Evolutionary conservation across 176 grass and related monocot genomes (phyloP).

Genomic region (Ananas comosus): DNA sequence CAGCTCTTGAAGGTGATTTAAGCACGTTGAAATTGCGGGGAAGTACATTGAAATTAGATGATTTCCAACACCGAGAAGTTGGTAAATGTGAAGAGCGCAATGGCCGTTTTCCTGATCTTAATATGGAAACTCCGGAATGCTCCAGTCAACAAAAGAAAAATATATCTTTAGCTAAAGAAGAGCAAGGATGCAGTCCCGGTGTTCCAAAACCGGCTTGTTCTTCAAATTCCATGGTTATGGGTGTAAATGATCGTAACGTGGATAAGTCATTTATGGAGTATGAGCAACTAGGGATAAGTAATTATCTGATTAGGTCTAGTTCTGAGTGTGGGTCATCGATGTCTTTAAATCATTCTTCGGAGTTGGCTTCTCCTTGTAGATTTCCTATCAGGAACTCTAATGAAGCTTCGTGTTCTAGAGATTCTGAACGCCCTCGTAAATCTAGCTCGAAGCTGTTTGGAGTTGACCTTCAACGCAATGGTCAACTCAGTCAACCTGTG

Average conservation of each 20-base stretch:
- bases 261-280: slow-evolving; percentile 14
- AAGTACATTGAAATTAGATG: not conserved
- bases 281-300: slow-evolving; percentile 14
- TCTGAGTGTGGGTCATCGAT: slow-evolving; percentile 18
- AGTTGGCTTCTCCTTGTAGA: slow-evolving; percentile 21
- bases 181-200: slow-evolving; percentile 13
- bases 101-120: slow-evolving; percentile 33
- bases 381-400: slow-evolving; percentile 2
- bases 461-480: slow-evolving; percentile 32
- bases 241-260: slow-evolving; percentile 7
- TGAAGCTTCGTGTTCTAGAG: slow-evolving; percentile 12
- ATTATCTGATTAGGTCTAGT: slow-evolving; percentile 19
- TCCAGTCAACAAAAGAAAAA: slow-evolving; percentile 7
- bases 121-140: slow-evolving; percentile 20
- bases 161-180: not conserved
- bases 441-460: slow-evolving; percentile 40
- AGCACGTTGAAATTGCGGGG: slow-evolving; percentile 28
- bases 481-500: slow-evolving; percentile 30
- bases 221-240: slow-evolving; percentile 15
- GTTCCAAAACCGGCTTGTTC: slow-evolving; percentile 13
- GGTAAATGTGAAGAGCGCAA: not conserved
- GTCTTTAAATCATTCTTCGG: slow-evolving; percentile 33
- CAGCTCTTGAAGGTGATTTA: slow-evolving; percentile 61
- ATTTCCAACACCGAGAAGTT: not conserved
- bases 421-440: slow-evolving; percentile 7